Evolutionary conservation across 2,329 filamentous ascomycete species (phyloP).

Genomic region (Metarhizium brunneum): DNA sequence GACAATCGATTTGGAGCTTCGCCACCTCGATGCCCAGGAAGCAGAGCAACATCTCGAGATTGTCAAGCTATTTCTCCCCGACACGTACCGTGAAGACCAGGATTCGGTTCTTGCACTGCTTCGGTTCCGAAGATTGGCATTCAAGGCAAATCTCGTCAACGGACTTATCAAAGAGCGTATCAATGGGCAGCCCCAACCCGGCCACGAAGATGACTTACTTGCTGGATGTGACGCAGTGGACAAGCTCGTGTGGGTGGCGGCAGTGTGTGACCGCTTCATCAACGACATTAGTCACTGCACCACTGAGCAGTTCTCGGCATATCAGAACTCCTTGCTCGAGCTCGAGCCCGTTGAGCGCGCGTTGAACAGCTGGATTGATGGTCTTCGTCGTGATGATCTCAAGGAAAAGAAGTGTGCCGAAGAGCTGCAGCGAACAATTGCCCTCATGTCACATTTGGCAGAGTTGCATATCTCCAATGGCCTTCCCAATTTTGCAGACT

Average conservation of each 20-base stretch:
- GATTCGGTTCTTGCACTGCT: constrained; percentile 85
- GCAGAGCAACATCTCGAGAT: constrained; percentile 82
- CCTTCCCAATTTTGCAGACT: constrained; percentile 66
- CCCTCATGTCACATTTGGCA: constrained; percentile 76
- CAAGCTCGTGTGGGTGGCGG: constrained; percentile 74
- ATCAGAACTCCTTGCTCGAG: constrained; percentile 74
- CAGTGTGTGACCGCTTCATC: constrained; percentile 77
- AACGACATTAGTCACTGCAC: constrained; percentile 72
- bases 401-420: constrained; percentile 75
- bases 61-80: constrained; percentile 79
- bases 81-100: constrained; percentile 68
- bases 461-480: constrained; percentile 67
- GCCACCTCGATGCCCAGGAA: constrained; percentile 80
- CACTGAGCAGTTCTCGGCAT: constrained; percentile 66
- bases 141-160: constrained; percentile 76
- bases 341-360: constrained; percentile 86
- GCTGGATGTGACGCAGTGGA: constrained; percentile 73
- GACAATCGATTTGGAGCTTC: constrained; percentile 84
- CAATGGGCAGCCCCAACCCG: constrained; percentile 54
- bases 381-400: constrained; percentile 72
- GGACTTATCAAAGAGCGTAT: constrained; percentile 72
- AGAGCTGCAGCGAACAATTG: constrained; percentile 75
- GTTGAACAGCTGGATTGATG: constrained; percentile 81
- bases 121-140: constrained; percentile 76
- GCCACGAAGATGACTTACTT: constrained; percentile 70